Evolutionary conservation across 257 asterid species (phyloP).

Genomic region (Lithospermum erythrorhizon): DNA sequence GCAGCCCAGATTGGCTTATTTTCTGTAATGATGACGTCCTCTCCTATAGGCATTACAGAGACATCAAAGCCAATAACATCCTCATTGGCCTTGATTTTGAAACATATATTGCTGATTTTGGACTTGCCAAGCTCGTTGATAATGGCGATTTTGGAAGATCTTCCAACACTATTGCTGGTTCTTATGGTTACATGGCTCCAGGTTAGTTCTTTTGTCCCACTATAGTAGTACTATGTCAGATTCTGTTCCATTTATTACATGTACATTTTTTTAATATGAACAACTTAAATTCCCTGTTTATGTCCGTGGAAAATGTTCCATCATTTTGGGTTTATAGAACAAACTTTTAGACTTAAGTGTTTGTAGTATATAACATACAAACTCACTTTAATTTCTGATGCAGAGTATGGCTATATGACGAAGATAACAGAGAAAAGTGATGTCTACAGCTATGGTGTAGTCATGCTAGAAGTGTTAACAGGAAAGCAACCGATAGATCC

Average conservation of each 20-base stretch:
- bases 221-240: not conserved
- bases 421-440: conserved; percentile 83
- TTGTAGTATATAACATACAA: too few species aligned
- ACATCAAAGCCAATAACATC: conserved; percentile 81
- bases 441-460: conserved; percentile 76
- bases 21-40: conserved; percentile 79
- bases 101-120: conserved; percentile 88
- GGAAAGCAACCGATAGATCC: conserved; percentile 83
- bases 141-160: conserved; percentile 58
- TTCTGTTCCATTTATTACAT: too few species aligned
- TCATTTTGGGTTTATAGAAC: too few species aligned
- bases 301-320: too few species aligned
- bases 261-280: too few species aligned
- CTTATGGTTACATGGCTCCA: conserved; percentile 85
- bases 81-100: conserved; percentile 68
- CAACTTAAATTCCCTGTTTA: too few species aligned
- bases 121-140: conserved; percentile 64
- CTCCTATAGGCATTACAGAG: conserved; percentile 77
- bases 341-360: too few species aligned
- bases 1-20: conserved; percentile 76
- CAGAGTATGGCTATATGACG: conserved; percentile 75
- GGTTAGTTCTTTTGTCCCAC: conserved; percentile 29
- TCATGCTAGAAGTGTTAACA: conserved; percentile 64
- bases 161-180: conserved; percentile 70
- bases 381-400: not conserved